These are phyloP conservation scores for Mrakia hoshinonis DNA, from an alignment of 768 basidiomycete genomes.

Conservation along the genomic window DNA sequence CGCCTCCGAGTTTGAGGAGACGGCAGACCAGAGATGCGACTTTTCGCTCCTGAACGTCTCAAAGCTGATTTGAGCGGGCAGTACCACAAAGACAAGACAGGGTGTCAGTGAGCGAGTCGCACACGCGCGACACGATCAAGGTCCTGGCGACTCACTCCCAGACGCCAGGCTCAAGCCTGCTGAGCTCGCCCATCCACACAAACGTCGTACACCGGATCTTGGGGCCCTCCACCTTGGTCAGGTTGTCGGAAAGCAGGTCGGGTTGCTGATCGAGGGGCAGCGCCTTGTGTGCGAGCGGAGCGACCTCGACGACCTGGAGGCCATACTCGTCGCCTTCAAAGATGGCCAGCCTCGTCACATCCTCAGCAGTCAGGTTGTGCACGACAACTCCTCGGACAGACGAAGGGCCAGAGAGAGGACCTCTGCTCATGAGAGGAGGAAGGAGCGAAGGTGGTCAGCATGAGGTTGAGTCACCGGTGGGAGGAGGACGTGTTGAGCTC, in stretches of 20 bases:
- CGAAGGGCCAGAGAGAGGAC: background rate
- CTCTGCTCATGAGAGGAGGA: background rate
- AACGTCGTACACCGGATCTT: background rate
- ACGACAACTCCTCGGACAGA: constrained; percentile 24
- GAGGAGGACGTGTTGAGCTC: background rate
- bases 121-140: background rate
- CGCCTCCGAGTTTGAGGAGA: background rate
- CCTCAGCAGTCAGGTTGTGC: constrained; percentile 1
- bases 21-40: constrained; percentile 13
- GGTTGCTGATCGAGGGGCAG: background rate
- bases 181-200: constrained; percentile 9
- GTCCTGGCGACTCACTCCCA: constrained; percentile 22
- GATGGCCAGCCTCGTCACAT: constrained; percentile 4
- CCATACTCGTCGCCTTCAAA: constrained; percentile 24
- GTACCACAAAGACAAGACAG: background rate
- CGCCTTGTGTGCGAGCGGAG: background rate
- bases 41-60: constrained; percentile 15
- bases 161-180: background rate
- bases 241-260: constrained; percentile 2
- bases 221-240: background rate
- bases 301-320: background rate
- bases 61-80: background rate
- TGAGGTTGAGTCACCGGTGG: background rate
- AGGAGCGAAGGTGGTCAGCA: background rate
- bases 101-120: background rate